phyloP scores from a whole-genome alignment of 495 filamentous ascomycete species.

The Terfezia boudieri region DNA sequence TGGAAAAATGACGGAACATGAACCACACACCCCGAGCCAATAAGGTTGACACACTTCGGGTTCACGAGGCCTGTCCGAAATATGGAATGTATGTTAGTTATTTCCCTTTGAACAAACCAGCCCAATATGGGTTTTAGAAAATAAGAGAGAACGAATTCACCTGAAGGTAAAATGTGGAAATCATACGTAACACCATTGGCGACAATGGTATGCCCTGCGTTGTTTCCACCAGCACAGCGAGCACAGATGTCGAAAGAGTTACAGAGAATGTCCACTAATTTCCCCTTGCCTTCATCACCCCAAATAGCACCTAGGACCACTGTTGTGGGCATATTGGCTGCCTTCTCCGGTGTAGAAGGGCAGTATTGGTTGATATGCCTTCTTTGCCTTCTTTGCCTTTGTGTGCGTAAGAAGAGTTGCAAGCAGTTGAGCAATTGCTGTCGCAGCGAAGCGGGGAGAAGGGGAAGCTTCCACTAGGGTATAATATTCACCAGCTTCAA shows the following conservation, averaged over 20 bases:
- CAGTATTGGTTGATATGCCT: too few relatives aligned
- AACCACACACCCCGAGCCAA: slow-evolving; percentile 67
- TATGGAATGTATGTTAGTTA: too few relatives aligned
- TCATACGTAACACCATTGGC: slow-evolving; percentile 37
- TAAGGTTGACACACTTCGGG: slow-evolving; percentile 54
- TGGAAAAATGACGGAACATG: slow-evolving; percentile 76
- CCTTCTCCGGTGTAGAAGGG: too few relatives aligned
- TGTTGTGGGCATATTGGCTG: slow-evolving; percentile 18
- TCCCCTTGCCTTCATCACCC: slow-evolving; percentile 60
- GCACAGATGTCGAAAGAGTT: slow-evolving; percentile 33
- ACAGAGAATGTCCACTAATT: slow-evolving; percentile 45
- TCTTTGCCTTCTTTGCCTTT: too few relatives aligned
- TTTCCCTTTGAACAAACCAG: too few relatives aligned
- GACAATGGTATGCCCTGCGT: slow-evolving; percentile 35
- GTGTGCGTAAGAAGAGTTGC: too few relatives aligned
- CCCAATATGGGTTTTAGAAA: too few relatives aligned
- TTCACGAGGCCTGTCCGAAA: slow-evolving; percentile 42
- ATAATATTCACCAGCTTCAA: too few relatives aligned
- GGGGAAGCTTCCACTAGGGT: too few relatives aligned
- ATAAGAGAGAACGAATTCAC: slow-evolving; percentile 5
- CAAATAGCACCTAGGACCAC: slow-evolving; percentile 42
- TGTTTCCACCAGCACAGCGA: slow-evolving; percentile 49
- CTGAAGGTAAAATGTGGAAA: slow-evolving; percentile 48
- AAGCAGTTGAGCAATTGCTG: too few relatives aligned
- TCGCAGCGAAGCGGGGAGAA: too few relatives aligned